These are phyloP conservation scores for Eimeria tenella DNA, from an alignment of 169 alveolate genomes.

Conservation along the genomic window DNA sequence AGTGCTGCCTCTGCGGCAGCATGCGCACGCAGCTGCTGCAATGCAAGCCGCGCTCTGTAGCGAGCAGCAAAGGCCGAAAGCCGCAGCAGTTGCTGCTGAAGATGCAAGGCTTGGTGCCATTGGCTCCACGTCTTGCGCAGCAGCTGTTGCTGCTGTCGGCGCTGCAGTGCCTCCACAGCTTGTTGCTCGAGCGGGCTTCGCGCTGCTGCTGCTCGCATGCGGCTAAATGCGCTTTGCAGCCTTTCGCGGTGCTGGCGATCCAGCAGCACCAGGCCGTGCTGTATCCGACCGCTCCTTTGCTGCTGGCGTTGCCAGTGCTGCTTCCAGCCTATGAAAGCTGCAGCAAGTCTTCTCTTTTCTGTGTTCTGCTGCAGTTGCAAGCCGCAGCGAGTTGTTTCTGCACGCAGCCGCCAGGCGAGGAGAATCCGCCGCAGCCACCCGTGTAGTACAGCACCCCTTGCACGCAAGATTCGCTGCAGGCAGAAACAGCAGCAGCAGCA, in stretches of 20 bases:
- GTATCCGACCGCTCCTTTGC: not conserved
- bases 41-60: not conserved
- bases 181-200: conserved; percentile 42
- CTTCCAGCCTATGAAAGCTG: conserved; percentile 21
- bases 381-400: not conserved
- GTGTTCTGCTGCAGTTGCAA: conserved; percentile 51
- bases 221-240: not conserved
- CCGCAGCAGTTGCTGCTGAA: conserved; percentile 51
- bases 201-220: conserved; percentile 52
- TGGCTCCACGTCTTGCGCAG: conserved; percentile 17
- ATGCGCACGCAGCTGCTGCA: conserved; percentile 66
- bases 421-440: conserved; percentile 49
- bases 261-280: conserved; percentile 16
- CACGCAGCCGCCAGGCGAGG: conserved; percentile 28
- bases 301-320: conserved; percentile 15
- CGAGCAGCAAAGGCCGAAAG: not conserved
- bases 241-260: not conserved
- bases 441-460: conserved; percentile 45
- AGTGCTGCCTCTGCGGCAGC: conserved; percentile 51
- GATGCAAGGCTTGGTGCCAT: conserved; percentile 6
- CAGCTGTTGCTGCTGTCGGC: conserved; percentile 28
- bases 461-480: conserved; percentile 49
- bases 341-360: not conserved
- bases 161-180: conserved; percentile 30
- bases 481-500: conserved; percentile 18